Conservation (phyloP, 1,139 yeast genomes). For the Blastobotrys aristatus region DNA sequence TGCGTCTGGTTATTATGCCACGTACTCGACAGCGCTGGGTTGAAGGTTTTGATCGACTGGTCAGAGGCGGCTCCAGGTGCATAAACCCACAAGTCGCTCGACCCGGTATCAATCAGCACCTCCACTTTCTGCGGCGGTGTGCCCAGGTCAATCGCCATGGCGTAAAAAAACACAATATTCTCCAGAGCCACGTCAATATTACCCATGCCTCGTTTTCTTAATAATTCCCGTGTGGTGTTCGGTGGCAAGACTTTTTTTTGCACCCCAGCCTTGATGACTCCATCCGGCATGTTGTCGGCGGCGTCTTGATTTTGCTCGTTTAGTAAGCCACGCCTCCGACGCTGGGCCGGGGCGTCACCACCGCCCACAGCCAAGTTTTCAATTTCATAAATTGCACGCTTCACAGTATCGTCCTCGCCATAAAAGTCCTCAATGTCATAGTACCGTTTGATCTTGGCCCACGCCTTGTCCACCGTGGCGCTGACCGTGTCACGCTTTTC, state of each 20-base stretch:
- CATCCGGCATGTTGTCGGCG: not conserved
- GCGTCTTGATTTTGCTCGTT: not conserved
- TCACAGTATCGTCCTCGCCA: not conserved
- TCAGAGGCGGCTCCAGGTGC: slow-evolving; percentile 16
- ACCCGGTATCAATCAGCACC: slow-evolving; percentile 44
- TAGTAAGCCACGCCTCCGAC: slow-evolving; percentile 1
- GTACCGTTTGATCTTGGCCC: slow-evolving; percentile 8
- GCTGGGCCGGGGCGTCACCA: slow-evolving; percentile 2
- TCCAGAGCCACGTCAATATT: slow-evolving; percentile 6
- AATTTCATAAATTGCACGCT: not conserved
- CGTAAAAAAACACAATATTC: slow-evolving; percentile 12
- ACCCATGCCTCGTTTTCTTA: slow-evolving; percentile 4
- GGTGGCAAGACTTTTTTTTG: not conserved
- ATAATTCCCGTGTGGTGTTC: slow-evolving; percentile 2
- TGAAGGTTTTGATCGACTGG: slow-evolving; percentile 11
- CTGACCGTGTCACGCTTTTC: not conserved
- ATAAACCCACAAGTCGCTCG: slow-evolving; percentile 44
- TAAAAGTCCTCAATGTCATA: slow-evolving; percentile 6
- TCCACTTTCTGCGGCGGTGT: slow-evolving; percentile 48
- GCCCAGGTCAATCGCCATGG: slow-evolving; percentile 43
- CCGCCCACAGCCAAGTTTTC: not conserved
- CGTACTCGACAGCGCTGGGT: slow-evolving; percentile 11
- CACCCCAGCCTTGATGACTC: slow-evolving; percentile 4
- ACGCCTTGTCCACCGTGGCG: slow-evolving; percentile 3
- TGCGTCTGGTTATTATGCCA: slow-evolving; percentile 16